phyloP scores from a whole-genome alignment of 1,139 yeast genomes.

The Kodamaea suecica region DNA sequence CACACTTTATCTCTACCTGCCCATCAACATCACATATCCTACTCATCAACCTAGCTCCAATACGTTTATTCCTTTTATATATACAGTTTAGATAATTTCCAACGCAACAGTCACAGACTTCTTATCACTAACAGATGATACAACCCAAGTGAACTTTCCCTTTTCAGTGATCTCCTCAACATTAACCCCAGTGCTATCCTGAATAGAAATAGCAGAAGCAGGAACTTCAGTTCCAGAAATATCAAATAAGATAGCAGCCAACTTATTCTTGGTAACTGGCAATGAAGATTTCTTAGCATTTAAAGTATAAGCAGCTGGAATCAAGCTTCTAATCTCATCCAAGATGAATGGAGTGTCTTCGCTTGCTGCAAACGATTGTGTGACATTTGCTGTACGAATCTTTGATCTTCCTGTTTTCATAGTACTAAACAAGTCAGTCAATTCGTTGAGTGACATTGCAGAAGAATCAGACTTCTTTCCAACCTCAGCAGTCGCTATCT shows the following conservation, averaged over 20 bases:
- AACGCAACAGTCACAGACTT: constrained; percentile 11
- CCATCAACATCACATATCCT: neutral
- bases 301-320: constrained; percentile 30
- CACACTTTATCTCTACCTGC: too few species aligned
- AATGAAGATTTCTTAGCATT: constrained; percentile 14
- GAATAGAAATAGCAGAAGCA: constrained; percentile 20
- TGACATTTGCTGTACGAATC: constrained; percentile 4
- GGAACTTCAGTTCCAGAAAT: constrained; percentile 35
- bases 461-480: constrained; percentile 12
- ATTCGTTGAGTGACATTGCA: constrained; percentile 41
- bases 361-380: constrained; percentile 13
- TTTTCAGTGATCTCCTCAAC: constrained; percentile 22
- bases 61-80: too few species aligned
- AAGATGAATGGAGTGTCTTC: constrained; percentile 22
- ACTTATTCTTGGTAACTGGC: constrained; percentile 29
- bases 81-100: constrained; percentile 1
- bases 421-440: constrained; percentile 34
- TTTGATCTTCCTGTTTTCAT: constrained; percentile 19
- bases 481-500: constrained; percentile 10
- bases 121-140: constrained; percentile 25
- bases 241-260: constrained; percentile 25
- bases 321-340: constrained; percentile 29
- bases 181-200: constrained; percentile 12
- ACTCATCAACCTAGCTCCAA: too few species aligned
- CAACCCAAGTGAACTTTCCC: constrained; percentile 33